Conservation (phyloP, 495 filamentous ascomycete genomes). For the Neohortaea acidophila region DNA sequence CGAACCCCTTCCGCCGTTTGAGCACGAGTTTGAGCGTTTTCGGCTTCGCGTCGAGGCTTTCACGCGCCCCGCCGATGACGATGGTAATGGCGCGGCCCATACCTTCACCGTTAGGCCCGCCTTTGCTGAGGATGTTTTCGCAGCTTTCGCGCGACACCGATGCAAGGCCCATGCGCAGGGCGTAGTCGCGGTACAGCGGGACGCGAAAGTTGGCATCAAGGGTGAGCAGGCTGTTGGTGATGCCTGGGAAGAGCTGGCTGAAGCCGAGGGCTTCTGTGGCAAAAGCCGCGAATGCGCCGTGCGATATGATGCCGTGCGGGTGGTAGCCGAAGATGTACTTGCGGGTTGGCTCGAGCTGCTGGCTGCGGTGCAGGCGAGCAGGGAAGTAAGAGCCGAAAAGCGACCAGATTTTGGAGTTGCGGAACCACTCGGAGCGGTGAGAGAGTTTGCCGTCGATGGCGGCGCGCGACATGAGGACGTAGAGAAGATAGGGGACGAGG, state of each 20-base stretch:
- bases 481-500: conserved; percentile 77
- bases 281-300: conserved; percentile 87
- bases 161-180: conserved; percentile 67
- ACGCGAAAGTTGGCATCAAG: conserved; percentile 89
- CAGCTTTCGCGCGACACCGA: conserved; percentile 85
- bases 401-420: conserved; percentile 65
- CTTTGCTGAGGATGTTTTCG: conserved; percentile 64
- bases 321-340: conserved; percentile 99
- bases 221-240: conserved; percentile 82
- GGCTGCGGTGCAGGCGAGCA: conserved; percentile 67
- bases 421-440: conserved; percentile 55
- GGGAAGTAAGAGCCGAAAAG: conserved; percentile 91
- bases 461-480: conserved; percentile 63
- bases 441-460: conserved; percentile 56
- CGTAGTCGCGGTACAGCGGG: conserved; percentile 86
- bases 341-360: conserved; percentile 58
- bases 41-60: conserved; percentile 77
- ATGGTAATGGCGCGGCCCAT: conserved; percentile 95
- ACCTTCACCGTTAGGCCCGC: conserved; percentile 65
- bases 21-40: conserved; percentile 58
- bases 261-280: conserved; percentile 85
- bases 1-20: conserved; percentile 72
- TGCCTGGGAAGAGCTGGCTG: conserved; percentile 80
- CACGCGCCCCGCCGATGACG: conserved; percentile 80
- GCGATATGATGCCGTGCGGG: conserved; percentile 90